Base-by-base conservation (phyloP, 495 filamentous ascomycete species). In the Penicillium mononematosum region DNA sequence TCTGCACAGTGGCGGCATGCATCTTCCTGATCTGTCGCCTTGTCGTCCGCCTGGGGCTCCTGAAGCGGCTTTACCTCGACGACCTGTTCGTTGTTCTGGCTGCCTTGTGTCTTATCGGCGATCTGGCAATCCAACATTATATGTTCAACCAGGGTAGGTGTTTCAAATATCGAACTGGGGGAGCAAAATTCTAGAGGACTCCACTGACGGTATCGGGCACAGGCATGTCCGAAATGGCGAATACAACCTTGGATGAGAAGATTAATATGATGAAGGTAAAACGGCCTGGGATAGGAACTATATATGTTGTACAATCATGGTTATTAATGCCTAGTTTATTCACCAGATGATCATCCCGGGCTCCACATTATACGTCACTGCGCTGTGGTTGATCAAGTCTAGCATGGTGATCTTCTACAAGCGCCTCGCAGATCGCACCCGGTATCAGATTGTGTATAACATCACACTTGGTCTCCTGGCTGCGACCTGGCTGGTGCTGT, bases 371-470 rank as follows among this genome's bases (percentile, higher is more conserved):
- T 66, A 66, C 50, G 58, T 66, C 20, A 66, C 60, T 22, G 58
- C 64, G 42, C 45, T 66, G 1, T 66, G 64, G 64, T 34, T 66
- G 46, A 66, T 66, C 60, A 66, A 66, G 45, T 45, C 58, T 16
- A 52, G 58, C 47, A 56, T 66, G 64, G 64, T 66, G 25, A 36
- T 62, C 51, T 63, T 66, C 55, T 66, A 66, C 49, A 66, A 66
- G 49, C 64, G 64, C 3, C 55, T 66, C 0, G 64, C 64, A 27
- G 64, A 66, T 45, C 60, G 60, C 17, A 66, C 64, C 3, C 31
- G 34, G n/a, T 66, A 66, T 25, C 60, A 66, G 39, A 54, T 46
- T 7, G 48, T 66, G 39, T 66, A 66, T 27, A 66, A 66, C 49
- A 59, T 66, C 47, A 63, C 58, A 1, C 45, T 66, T 11, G 45